Conservation (phyloP, 2,329 filamentous ascomycete genomes). For the Blumeria hordei region DNA sequence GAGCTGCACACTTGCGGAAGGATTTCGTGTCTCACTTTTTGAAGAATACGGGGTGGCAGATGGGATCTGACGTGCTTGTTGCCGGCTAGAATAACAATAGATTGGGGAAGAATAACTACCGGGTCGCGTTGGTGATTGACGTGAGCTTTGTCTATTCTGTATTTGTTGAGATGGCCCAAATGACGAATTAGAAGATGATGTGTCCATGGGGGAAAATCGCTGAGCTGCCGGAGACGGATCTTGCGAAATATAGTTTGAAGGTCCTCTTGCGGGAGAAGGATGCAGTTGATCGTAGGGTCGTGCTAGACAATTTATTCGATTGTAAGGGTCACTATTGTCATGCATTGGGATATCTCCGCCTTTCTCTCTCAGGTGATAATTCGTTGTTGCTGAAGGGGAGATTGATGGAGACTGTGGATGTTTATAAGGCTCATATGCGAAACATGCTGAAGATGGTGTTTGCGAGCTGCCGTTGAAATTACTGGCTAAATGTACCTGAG, state of each 20-base stretch:
- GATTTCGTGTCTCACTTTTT: constrained; percentile 45
- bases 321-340: constrained; percentile 62
- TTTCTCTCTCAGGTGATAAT: constrained; percentile 39
- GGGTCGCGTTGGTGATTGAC: constrained; percentile 58
- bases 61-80: constrained; percentile 41
- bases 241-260: constrained; percentile 45
- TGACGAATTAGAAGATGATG: constrained; percentile 54
- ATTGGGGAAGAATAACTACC: constrained; percentile 32
- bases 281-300: constrained; percentile 58
- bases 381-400: constrained; percentile 25
- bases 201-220: constrained; percentile 91
- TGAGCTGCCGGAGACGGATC: constrained; percentile 66
- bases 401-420: constrained; percentile 28
- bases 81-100: constrained; percentile 26
- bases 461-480: constrained; percentile 19
- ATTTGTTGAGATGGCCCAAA: constrained; percentile 39
- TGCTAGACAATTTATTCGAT: constrained; percentile 65
- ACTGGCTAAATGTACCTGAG: constrained; percentile 23
- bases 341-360: constrained; percentile 70
- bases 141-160: constrained; percentile 23
- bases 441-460: constrained; percentile 30
- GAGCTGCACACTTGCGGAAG: constrained; percentile 43
- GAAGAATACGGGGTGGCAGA: constrained; percentile 46
- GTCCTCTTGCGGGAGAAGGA: constrained; percentile 21
- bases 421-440: constrained; percentile 42